Conservation (phyloP, 1,284 basidiomycete genomes). For the Cystobasidium sp. region DNA sequence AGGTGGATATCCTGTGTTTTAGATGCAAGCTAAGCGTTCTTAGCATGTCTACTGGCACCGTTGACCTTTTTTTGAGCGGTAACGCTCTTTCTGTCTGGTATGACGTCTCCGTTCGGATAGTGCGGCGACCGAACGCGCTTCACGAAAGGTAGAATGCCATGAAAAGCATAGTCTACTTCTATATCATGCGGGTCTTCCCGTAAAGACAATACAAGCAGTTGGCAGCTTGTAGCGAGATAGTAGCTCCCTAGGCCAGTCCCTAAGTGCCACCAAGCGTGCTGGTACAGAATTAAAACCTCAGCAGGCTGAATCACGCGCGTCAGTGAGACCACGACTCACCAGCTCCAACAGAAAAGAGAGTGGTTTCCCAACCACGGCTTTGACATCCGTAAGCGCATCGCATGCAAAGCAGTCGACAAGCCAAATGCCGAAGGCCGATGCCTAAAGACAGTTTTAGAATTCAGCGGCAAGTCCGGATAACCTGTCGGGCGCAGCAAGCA, state of each 20-base stretch:
- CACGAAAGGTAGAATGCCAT: conserved; percentile 21
- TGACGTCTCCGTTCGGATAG: background rate
- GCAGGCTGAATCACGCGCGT: background rate
- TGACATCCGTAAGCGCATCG: conserved; percentile 20
- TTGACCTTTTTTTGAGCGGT: background rate
- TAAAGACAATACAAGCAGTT: conserved; percentile 31
- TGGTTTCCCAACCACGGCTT: conserved; percentile 23
- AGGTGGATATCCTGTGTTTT: no score
- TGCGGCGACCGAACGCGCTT: conserved; percentile 5
- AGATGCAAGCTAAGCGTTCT: background rate
- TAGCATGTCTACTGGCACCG: background rate
- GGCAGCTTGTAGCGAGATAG: conserved; percentile 17
- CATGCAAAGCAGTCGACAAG: conserved; percentile 42
- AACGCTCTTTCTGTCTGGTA: background rate
- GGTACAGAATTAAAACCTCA: background rate
- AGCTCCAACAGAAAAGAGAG: conserved; percentile 31
- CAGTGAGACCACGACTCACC: background rate
- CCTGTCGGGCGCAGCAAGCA: background rate
- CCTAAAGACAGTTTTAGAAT: background rate
- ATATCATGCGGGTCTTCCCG: conserved; percentile 27
- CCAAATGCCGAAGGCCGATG: conserved; percentile 35
- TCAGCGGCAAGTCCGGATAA: background rate
- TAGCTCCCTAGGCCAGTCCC: conserved; percentile 35
- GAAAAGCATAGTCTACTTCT: background rate
- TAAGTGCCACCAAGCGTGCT: conserved; percentile 44